These are phyloP conservation scores for Naganishia friedmannii DNA, from an alignment of 768 basidiomycete genomes.

Conservation along the genomic window DNA sequence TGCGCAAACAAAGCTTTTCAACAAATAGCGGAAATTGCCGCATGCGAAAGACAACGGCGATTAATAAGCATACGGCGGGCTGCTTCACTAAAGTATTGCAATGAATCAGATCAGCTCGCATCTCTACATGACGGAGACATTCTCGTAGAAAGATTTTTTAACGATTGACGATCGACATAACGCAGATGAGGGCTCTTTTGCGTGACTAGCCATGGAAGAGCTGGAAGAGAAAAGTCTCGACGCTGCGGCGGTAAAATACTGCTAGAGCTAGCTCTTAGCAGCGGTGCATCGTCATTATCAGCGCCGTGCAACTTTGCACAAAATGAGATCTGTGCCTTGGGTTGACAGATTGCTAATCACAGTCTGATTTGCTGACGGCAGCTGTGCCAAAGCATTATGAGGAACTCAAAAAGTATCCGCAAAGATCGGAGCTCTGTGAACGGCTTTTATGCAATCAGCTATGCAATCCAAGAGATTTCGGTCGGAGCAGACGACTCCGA, in stretches of 20 bases:
- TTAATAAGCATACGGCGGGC: too few relatives aligned
- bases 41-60: too few relatives aligned
- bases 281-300: background rate
- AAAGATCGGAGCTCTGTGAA: too few relatives aligned
- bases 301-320: too few relatives aligned
- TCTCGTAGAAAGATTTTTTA: background rate
- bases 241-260: too few relatives aligned
- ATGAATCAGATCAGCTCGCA: too few relatives aligned
- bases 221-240: background rate
- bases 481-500: background rate
- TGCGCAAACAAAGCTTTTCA: background rate
- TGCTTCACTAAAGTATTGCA: too few relatives aligned
- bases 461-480: too few relatives aligned
- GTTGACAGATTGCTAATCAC: background rate
- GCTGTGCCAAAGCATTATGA: background rate
- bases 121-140: too few relatives aligned
- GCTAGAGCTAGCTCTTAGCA: background rate
- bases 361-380: background rate
- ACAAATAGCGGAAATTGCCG: background rate
- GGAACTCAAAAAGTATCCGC: too few relatives aligned
- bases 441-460: too few relatives aligned
- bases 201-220: background rate
- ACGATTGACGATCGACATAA: background rate
- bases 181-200: background rate
- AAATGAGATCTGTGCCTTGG: background rate